Conservation (phyloP, 371 early-diverging fungal species). For the Apophysomyces ossiformis region DNA sequence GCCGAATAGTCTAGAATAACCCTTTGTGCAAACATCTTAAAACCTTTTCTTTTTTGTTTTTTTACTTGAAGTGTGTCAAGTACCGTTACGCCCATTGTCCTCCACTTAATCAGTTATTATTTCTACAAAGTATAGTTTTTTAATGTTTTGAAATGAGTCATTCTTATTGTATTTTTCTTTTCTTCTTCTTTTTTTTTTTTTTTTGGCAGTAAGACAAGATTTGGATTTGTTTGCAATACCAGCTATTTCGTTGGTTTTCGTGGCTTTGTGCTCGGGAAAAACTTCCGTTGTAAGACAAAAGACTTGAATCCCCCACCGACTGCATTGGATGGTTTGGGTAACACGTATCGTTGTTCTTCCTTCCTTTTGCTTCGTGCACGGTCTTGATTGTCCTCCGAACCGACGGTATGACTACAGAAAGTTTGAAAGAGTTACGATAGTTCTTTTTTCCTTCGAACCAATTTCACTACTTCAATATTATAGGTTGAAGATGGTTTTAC, state of each 20-base stretch:
- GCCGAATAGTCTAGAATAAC: background rate
- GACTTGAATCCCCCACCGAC: background rate
- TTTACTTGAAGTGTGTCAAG: no score
- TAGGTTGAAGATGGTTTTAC: no score
- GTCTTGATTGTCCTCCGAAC: background rate
- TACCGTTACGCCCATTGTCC: no score
- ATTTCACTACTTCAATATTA: no score
- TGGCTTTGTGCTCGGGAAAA: background rate
- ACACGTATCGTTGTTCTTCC: background rate
- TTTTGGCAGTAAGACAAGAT: no score
- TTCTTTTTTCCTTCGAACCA: background rate
- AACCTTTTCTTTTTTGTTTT: background rate
- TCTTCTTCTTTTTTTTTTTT: no score
- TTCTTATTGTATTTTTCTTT: background rate
- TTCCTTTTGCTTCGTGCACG: slow-evolving; percentile 8
- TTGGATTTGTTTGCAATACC: no score
- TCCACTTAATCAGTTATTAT: background rate
- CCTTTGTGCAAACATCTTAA: background rate
- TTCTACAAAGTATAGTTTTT: slow-evolving; percentile 3
- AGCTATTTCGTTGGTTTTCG: no score
- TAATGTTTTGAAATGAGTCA: background rate
- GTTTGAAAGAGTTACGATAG: background rate
- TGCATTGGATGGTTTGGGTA: background rate
- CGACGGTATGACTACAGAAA: background rate
- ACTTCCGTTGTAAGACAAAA: background rate